Evolutionary conservation across 1,284 basidiomycete genomes (phyloP).

Genomic region (Ustilago vetiveriae): DNA sequence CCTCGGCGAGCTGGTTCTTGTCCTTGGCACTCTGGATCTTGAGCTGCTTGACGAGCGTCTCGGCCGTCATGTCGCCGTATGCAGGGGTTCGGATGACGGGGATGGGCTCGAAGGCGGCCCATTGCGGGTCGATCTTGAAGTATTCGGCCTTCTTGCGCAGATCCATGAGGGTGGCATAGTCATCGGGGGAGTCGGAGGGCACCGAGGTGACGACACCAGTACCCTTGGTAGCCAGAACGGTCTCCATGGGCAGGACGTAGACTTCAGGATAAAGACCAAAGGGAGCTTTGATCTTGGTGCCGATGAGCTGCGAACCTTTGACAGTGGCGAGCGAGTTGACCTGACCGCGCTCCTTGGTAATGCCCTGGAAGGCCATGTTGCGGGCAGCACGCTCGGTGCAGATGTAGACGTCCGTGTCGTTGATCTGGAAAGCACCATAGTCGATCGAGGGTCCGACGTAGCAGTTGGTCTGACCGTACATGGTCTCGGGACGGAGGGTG

Average conservation of each 20-base stretch:
- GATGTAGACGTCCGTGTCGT: conserved; percentile 80
- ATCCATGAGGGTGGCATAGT: conserved; percentile 89
- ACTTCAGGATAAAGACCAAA: conserved; percentile 84
- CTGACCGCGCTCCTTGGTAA: conserved; percentile 70
- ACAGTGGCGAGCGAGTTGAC: conserved; percentile 58
- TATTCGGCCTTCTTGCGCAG: conserved; percentile 96
- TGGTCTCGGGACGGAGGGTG: conserved; percentile 95
- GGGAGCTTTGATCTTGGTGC: conserved; percentile 90
- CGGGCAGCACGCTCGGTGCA: conserved; percentile 89
- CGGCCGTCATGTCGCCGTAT: conserved; percentile 91
- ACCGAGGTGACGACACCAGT: conserved; percentile 99
- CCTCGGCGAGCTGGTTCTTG: conserved; percentile 81
- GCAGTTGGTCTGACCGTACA: conserved; percentile 98
- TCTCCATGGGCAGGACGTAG: conserved; percentile 97
- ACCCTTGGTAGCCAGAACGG: conserved; percentile 93
- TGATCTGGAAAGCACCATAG: conserved; percentile 83
- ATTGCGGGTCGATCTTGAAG: conserved; percentile 92
- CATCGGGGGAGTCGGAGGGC: conserved; percentile 97
- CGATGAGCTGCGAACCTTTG: conserved; percentile 80
- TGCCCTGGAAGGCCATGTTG: conserved; percentile 95
- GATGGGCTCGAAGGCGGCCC: conserved; percentile 85
- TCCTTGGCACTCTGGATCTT: conserved; percentile 98
- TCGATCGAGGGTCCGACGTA: conserved; percentile 91
- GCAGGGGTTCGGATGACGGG: conserved; percentile 88
- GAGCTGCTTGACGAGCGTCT: conserved; percentile 84